Conservation (phyloP, 1,139 yeast species). For the Neolecta irregularis region DNA sequence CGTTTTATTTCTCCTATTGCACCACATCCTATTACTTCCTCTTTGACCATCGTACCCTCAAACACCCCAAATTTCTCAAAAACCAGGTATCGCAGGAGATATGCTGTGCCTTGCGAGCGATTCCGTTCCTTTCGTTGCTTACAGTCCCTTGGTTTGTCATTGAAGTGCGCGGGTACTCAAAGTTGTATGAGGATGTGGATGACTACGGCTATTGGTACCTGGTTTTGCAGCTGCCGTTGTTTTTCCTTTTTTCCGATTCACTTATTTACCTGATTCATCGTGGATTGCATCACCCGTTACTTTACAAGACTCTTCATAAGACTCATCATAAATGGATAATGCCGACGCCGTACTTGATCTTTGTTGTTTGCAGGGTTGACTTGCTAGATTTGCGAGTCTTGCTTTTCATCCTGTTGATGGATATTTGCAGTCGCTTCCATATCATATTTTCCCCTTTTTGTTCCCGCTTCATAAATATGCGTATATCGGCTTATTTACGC, state of each 20-base stretch:
- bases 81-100: constrained; percentile 82
- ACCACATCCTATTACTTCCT: constrained; percentile 56
- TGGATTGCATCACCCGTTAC: constrained; percentile 77
- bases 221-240: constrained; percentile 51
- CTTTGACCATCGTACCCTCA: constrained; percentile 76
- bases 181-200: constrained; percentile 49
- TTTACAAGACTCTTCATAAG: constrained; percentile 77
- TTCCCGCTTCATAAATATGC: constrained; percentile 85
- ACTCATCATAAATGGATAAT: constrained; percentile 99
- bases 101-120: constrained; percentile 54
- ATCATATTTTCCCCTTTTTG: constrained; percentile 73
- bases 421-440: constrained; percentile 77
- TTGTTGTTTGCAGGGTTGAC: too few relatives aligned
- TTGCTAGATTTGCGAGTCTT: constrained; percentile 93
- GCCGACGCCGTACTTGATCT: constrained; percentile 94
- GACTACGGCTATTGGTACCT: constrained; percentile 57
- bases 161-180: constrained; percentile 73
- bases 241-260: constrained; percentile 83
- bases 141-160: constrained; percentile 81
- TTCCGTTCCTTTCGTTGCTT: constrained; percentile 73
- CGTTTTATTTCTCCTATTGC: constrained; percentile 64
- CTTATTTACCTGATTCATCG: constrained; percentile 85
- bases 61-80: constrained; percentile 89
- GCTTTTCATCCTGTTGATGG: constrained; percentile 99
- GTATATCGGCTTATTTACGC: constrained; percentile 64